Evolutionary conservation across 208 protist species (phyloP).

Genomic region (Crithidia acanthocephali): DNA sequence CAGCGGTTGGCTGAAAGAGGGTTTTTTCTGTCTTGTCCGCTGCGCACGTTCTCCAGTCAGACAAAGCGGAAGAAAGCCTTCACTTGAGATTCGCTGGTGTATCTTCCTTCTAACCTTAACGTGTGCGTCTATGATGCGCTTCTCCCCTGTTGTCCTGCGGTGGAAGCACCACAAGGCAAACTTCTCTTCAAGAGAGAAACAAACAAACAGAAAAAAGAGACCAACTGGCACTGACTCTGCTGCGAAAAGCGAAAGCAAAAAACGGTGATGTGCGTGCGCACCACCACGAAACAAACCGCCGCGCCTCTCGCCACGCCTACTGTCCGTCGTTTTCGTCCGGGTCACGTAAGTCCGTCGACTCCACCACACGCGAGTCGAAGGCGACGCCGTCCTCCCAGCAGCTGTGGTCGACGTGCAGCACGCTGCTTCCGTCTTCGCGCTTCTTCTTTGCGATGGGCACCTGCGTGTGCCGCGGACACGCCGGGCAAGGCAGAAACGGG

Average conservation of each 20-base stretch:
- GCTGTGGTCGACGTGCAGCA: slow-evolving; percentile 53
- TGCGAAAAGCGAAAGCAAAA: no score
- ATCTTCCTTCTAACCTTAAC: no score
- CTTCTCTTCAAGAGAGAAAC: background rate
- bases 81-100: background rate
- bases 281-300: no score
- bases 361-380: slow-evolving; percentile 85
- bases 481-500: slow-evolving; percentile 77
- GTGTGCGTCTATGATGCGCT: background rate
- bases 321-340: slow-evolving; percentile 80
- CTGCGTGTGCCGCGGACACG: slow-evolving; percentile 83
- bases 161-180: no score
- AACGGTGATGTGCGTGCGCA: no score
- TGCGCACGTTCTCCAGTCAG: no score
- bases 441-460: slow-evolving; percentile 40
- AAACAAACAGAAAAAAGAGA: background rate
- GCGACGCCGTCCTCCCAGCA: slow-evolving; percentile 83
- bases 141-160: background rate
- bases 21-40: no score
- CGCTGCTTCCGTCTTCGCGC: slow-evolving; percentile 16
- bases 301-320: background rate
- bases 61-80: background rate
- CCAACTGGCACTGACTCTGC: no score
- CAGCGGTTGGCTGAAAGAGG: no score
- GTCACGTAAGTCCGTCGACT: slow-evolving; percentile 78